Conservation (phyloP, 1,139 yeast genomes). For the Protomyces pachydermus region DNA sequence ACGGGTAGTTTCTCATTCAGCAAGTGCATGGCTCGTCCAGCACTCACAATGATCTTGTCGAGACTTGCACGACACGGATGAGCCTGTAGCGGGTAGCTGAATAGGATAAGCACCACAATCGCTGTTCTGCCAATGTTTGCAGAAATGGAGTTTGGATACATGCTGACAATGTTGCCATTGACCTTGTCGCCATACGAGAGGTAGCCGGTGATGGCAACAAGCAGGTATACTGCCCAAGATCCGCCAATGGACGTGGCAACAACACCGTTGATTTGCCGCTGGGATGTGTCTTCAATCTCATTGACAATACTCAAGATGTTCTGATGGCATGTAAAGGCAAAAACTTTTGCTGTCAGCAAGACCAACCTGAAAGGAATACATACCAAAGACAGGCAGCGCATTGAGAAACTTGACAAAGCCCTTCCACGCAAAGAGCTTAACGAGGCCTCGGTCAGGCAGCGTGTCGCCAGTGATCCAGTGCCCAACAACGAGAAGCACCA, state of each 20-base stretch:
- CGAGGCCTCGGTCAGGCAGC: conserved; percentile 34
- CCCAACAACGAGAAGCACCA: conserved; percentile 64
- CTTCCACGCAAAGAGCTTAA: conserved; percentile 22
- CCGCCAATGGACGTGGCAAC: conserved; percentile 54
- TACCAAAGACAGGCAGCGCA: conserved; percentile 70
- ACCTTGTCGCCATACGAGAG: conserved; percentile 76
- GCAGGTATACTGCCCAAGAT: conserved; percentile 54
- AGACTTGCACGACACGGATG: conserved; percentile 87
- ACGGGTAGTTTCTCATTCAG: conserved; percentile 1
- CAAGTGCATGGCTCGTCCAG: conserved; percentile 45
- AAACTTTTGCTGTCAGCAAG: conserved; percentile 40
- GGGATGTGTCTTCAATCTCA: conserved; percentile 61
- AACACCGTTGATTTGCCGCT: conserved; percentile 51
- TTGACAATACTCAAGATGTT: conserved; percentile 72
- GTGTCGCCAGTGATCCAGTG: conserved; percentile 56
- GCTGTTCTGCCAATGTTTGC: conserved; percentile 67
- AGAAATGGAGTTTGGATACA: conserved; percentile 43
- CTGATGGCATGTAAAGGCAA: conserved; percentile 95
- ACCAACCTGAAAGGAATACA: background rate
- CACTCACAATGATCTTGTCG: conserved; percentile 54
- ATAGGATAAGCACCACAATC: conserved; percentile 73
- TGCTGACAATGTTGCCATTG: conserved; percentile 73
- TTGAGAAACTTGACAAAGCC: conserved; percentile 59
- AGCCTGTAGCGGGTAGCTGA: conserved; percentile 86
- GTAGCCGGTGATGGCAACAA: conserved; percentile 81